Evolutionary conservation across 352 stramenopile genomes (phyloP).

Genomic region (Blastocystis sp.): DNA sequence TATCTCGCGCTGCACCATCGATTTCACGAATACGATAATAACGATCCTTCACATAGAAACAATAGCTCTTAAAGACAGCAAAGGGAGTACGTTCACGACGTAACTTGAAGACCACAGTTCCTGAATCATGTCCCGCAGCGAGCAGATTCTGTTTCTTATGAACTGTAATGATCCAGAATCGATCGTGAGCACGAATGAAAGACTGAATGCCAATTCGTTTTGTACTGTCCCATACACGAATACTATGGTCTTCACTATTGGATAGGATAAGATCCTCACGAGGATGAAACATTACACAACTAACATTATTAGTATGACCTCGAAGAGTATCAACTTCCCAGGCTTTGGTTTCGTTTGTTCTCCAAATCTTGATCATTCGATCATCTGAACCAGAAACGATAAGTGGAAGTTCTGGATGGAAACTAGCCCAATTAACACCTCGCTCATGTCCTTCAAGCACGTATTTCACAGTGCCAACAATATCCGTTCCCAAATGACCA

Average conservation of each 20-base stretch:
- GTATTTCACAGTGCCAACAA: slow-evolving; percentile 99
- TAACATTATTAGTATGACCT: slow-evolving; percentile 99
- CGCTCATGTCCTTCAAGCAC: slow-evolving; percentile 98
- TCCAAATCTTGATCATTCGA: slow-evolving; percentile 97
- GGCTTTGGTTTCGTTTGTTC: slow-evolving; percentile 98
- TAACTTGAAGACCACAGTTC: slow-evolving; percentile 99
- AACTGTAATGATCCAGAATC: slow-evolving; percentile 95
- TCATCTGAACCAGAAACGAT: slow-evolving; percentile 97
- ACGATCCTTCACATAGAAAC: slow-evolving; percentile 93
- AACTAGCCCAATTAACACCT: slow-evolving; percentile 98
- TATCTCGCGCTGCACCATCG: slow-evolving; percentile 75
- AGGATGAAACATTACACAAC: slow-evolving; percentile 97
- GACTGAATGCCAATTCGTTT: slow-evolving; percentile 97
- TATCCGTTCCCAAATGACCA: slow-evolving; percentile 79
- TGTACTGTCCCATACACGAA: slow-evolving; percentile 97
- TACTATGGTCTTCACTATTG: slow-evolving; percentile 97
- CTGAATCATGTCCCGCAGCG: slow-evolving; percentile 96
- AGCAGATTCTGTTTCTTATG: slow-evolving; percentile 95
- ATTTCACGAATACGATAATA: slow-evolving; percentile 69
- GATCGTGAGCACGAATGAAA: slow-evolving; percentile 95
- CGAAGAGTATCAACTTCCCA: slow-evolving; percentile 99
- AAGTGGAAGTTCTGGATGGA: slow-evolving; percentile 89
- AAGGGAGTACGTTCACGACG: slow-evolving; percentile 92
- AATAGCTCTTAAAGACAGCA: slow-evolving; percentile 76
- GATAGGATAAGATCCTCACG: slow-evolving; percentile 97